Conservation (phyloP, 129 eudicot species). For the Saposhnikovia divaricata region DNA sequence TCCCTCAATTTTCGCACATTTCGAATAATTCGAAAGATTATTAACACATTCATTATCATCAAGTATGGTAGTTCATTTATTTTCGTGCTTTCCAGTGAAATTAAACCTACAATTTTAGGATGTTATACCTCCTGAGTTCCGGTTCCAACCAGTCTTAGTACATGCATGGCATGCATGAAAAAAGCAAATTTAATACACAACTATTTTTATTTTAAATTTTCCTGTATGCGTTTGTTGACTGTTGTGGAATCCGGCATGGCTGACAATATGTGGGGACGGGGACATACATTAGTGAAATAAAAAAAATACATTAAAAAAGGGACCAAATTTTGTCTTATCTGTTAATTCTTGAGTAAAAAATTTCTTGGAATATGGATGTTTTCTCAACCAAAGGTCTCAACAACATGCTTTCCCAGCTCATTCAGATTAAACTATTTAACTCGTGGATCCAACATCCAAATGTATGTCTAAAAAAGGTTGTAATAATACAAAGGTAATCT, state of each 20-base stretch:
- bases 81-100: no score
- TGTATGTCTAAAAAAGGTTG: not conserved
- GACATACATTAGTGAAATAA: not conserved
- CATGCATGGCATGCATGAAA: constrained; percentile 10
- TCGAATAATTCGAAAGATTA: no score
- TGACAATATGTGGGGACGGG: not conserved
- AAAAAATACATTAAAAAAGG: not conserved
- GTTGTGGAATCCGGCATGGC: constrained; percentile 3
- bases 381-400: not conserved
- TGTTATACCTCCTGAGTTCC: no score
- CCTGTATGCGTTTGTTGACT: not conserved
- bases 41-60: no score
- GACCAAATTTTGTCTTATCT: not conserved
- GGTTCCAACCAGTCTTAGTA: no score
- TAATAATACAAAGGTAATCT: no score
- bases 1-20: no score
- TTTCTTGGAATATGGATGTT: not conserved
- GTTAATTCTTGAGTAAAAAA: not conserved
- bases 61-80: no score
- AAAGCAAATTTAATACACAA: not conserved
- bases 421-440: not conserved
- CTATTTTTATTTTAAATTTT: not conserved
- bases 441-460: not conserved
- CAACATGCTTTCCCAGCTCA: constrained; percentile 11
- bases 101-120: no score